Base-by-base conservation (phyloP, 2,329 filamentous ascomycete species). In the Lecanoromycetidae sp. region DNA sequence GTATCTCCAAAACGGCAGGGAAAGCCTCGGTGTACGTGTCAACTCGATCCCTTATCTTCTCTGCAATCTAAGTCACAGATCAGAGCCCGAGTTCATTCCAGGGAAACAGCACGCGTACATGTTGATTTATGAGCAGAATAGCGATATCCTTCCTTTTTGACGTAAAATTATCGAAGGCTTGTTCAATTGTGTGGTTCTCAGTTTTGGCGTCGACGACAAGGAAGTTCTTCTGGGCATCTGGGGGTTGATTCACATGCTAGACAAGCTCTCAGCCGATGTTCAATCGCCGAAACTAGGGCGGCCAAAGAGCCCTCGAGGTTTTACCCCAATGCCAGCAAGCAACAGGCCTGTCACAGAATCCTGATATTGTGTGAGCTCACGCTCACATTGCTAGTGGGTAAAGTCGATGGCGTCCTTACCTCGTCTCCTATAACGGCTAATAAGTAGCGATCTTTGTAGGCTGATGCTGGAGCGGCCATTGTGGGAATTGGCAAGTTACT, bases 371-470 rank as follows among this genome's bases (percentile, higher is more conserved):
- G 48, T 19, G 41, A 63, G 17, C 12, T 40, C 7, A 13, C 8
- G 19, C 38, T 8, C 15, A 4, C 13, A 2, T 9, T 26, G 3
- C 2, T n/a, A 34, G 3, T 17, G 22, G 12, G 12, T 5, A 25
- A 19, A 22, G 33, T 23, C n/a, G n/a, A 32, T 6, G 20, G 17
- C 17, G n/a, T 3, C 4, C 23, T 40, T 62, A 86, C 91, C 79
- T 98, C 91, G 66, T 98, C 91, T 44, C 91, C 91, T 62, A 98
- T 98, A 40, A 98, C 90, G 55, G 91, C 91, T 50, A 98, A 79
- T 63, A 98, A 94, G 69, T 98, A 84, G 60, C 91, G 79, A 68
- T 96, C 87, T 70, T 87, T 50, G 41, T 55, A 55, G 56, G 74
- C 69, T 52, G 77, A 71, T 40, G 68, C 62, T 48, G 75, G 68